Percentiles rank a stretch among this genome's conserved stretches.
These are phyloP conservation scores for Aquilaria yunnanensis DNA, from an alignment of 345 rosid genomes.

Conservation along the genomic window DNA sequence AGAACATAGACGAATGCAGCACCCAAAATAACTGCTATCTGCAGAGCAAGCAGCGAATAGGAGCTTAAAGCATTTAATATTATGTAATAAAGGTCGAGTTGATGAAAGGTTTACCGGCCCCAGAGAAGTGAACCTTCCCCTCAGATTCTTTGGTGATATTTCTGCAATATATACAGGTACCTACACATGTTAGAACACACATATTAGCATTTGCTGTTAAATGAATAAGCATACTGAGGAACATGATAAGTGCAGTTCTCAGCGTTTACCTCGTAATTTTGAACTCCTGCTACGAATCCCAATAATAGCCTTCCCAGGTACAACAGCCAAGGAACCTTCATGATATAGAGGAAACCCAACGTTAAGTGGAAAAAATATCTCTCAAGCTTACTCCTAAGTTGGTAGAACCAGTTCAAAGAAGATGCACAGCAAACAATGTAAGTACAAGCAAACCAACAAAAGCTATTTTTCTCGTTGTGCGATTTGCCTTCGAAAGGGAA, in stretches of 20 bases:
- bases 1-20: constrained; percentile 27
- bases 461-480: too few relatives aligned
- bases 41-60: constrained; percentile 1
- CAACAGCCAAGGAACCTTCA: constrained; percentile 20
- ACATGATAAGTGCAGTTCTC: not conserved
- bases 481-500: not conserved
- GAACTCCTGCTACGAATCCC: constrained; percentile 34
- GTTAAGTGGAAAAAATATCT: not conserved
- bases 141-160: constrained; percentile 31
- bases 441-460: not conserved
- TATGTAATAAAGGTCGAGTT: not conserved
- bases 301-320: constrained; percentile 35
- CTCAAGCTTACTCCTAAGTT: too few relatives aligned
- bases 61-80: not conserved
- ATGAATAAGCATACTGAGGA: not conserved
- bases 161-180: constrained; percentile 40
- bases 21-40: constrained; percentile 37
- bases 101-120: not conserved
- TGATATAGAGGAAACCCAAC: not conserved
- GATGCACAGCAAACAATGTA: too few relatives aligned
- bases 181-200: constrained; percentile 2
- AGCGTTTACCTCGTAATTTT: constrained; percentile 29
- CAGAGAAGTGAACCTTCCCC: constrained; percentile 26
- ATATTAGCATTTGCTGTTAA: not conserved
- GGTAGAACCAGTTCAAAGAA: too few relatives aligned